phyloP scores from a whole-genome alignment of 2,329 filamentous ascomycete species.

The Trichoderma sp. region DNA sequence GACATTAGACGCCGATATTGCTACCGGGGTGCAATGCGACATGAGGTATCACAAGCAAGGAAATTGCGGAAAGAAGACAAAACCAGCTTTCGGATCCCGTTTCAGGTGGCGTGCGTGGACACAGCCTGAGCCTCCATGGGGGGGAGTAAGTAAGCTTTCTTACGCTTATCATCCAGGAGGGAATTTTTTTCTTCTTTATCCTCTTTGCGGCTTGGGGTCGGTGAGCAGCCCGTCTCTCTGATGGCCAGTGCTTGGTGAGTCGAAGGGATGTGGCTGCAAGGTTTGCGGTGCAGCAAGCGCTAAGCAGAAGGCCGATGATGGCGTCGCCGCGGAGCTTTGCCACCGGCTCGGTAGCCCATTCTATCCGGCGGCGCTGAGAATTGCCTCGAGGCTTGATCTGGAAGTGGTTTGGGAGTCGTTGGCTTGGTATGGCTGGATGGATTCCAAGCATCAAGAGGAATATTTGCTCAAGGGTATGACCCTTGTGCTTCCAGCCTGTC shows the following conservation, averaged over 20 bases:
- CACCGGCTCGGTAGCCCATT: constrained; percentile 17
- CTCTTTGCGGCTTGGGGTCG: constrained; percentile 6
- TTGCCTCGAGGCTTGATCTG: constrained; percentile 7
- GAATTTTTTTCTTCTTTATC: background rate
- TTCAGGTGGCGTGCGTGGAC: constrained; percentile 20
- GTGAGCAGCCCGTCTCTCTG: constrained; percentile 13
- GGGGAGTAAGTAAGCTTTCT: constrained; percentile 7
- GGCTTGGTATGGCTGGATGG: constrained; percentile 3
- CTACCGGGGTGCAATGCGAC: constrained; percentile 11
- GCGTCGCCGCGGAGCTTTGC: constrained; percentile 25
- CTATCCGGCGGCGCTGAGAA: constrained; percentile 9
- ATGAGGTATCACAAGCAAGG: constrained; percentile 10
- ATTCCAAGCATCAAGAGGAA: background rate
- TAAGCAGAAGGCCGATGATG: constrained; percentile 25
- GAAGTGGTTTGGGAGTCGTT: background rate
- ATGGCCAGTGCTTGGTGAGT: constrained; percentile 14
- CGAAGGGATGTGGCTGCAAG: constrained; percentile 26
- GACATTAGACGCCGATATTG: background rate
- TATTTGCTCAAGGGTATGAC: background rate
- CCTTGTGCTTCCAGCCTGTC: background rate
- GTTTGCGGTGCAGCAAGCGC: constrained; percentile 23
- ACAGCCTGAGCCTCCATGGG: background rate
- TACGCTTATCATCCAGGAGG: constrained; percentile 14
- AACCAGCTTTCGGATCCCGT: constrained; percentile 7
- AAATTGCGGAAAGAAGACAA: background rate